phyloP scores from a whole-genome alignment of 371 early-diverging fungal species.

The Lichtheimia ornata region DNA sequence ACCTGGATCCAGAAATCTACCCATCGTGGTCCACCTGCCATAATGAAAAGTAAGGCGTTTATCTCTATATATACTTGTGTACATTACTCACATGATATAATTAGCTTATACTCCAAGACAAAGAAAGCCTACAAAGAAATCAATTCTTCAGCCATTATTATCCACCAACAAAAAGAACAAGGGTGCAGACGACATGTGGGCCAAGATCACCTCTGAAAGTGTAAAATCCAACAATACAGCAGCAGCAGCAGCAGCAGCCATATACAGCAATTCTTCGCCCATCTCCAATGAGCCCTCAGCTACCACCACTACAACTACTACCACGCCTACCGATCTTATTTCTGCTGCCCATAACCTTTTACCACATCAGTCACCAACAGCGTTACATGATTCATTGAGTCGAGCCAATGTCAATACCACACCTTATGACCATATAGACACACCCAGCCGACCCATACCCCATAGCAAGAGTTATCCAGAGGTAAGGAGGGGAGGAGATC shows the following conservation, averaged over 20 bases:
- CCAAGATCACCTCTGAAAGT: conserved; percentile 9
- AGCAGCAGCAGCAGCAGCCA: no score
- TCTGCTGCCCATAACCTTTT: conserved; percentile 37
- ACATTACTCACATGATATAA: not conserved
- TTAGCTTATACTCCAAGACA: conserved; percentile 25
- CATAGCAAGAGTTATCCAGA: conserved; percentile 4
- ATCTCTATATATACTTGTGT: not conserved
- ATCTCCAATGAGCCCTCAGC: no score
- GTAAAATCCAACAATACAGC: no score
- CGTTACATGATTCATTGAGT: conserved; percentile 15
- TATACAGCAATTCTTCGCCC: no score
- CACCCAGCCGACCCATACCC: conserved; percentile 31
- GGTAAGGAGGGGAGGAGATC: not conserved
- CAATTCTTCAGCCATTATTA: conserved; percentile 21
- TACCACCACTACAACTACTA: not conserved
- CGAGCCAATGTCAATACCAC: conserved; percentile 15
- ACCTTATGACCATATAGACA: conserved; percentile 44
- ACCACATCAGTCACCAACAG: conserved; percentile 29
- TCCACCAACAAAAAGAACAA: conserved; percentile 14
- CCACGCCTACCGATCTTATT: conserved; percentile 32
- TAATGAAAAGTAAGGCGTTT: conserved; percentile 18
- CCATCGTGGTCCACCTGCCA: conserved; percentile 11
- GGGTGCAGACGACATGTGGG: conserved; percentile 8
- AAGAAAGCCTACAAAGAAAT: conserved; percentile 18
- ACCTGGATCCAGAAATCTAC: conserved; percentile 34